phyloP scores from a whole-genome alignment of 768 basidiomycete species.

The Tylopilus vinaceipallidus region DNA sequence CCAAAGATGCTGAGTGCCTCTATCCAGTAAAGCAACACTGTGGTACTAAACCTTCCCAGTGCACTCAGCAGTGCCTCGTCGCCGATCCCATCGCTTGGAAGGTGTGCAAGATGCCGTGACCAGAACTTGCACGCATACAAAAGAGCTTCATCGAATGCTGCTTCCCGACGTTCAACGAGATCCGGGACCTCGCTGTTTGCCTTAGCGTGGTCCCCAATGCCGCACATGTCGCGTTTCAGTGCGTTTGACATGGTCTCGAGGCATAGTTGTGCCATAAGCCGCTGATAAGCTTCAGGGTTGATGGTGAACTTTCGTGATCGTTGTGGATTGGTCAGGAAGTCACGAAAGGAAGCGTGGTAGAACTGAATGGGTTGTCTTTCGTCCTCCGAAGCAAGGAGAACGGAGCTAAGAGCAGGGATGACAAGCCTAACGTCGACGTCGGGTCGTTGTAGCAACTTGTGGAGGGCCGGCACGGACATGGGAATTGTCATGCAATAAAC shows the following conservation, averaged over 20 bases:
- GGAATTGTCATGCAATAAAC: conserved; percentile 19
- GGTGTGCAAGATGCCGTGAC: conserved; percentile 16
- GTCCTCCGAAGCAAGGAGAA: conserved; percentile 11
- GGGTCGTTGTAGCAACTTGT: conserved; percentile 7
- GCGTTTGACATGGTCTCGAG: conserved; percentile 14
- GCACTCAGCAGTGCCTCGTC: conserved; percentile 5
- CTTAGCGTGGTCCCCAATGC: conserved; percentile 13
- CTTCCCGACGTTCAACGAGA: conserved; percentile 5
- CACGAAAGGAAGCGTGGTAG: conserved; percentile 22
- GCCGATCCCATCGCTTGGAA: conserved; percentile 5
- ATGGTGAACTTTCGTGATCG: conserved; percentile 11
- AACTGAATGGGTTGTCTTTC: conserved; percentile 18
- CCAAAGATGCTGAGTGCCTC: conserved; percentile 15
- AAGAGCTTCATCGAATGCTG: conserved; percentile 11
- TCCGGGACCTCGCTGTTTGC: conserved; percentile 13
- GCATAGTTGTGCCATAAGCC: conserved; percentile 17
- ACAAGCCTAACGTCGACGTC: conserved; percentile 18
- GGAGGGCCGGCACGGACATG: conserved; percentile 8
- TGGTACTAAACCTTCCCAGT: conserved; percentile 8
- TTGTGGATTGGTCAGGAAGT: conserved; percentile 14
- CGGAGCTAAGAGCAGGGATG: conserved; percentile 20
- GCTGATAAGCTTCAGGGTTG: conserved; percentile 12
- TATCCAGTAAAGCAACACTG: conserved; percentile 13
- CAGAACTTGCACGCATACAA: conserved; percentile 20
- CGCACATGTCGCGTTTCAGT: conserved; percentile 16